These are phyloP conservation scores for Leucocoprinus birnbaumii DNA, from an alignment of 768 basidiomycete species.

Conservation along the genomic window DNA sequence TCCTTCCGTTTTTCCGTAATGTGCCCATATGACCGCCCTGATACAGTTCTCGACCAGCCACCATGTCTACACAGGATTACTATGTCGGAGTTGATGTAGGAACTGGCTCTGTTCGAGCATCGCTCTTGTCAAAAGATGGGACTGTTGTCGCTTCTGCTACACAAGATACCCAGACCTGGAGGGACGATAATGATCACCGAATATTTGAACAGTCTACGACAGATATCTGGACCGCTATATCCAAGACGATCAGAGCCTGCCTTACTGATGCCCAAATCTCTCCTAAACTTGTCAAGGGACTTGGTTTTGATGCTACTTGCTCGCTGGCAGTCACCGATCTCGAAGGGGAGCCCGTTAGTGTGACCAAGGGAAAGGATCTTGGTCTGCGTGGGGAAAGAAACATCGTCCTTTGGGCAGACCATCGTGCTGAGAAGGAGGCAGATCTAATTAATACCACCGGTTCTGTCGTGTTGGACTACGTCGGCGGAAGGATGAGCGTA, in stretches of 20 bases:
- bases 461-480: constrained; percentile 87
- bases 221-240: constrained; percentile 81
- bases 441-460: constrained; percentile 84
- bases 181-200: constrained; percentile 79
- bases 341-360: constrained; percentile 67
- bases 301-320: constrained; percentile 97
- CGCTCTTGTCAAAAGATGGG: constrained; percentile 69
- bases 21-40: constrained; percentile 1
- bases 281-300: constrained; percentile 58
- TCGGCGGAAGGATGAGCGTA: constrained; percentile 95
- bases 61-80: constrained; percentile 39
- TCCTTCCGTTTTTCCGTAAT: neutral
- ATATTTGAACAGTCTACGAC: constrained; percentile 96
- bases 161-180: constrained; percentile 81
- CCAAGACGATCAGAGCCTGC: constrained; percentile 58
- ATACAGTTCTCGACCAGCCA: constrained; percentile 1
- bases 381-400: constrained; percentile 76
- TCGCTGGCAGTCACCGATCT: constrained; percentile 85
- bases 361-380: constrained; percentile 65
- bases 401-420: constrained; percentile 95
- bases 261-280: constrained; percentile 53
- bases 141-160: constrained; percentile 75
- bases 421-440: constrained; percentile 91
- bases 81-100: constrained; percentile 86
- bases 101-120: constrained; percentile 90